These are phyloP conservation scores for Phytopythium oedochilum DNA, from an alignment of 352 stramenopile species.

Conservation along the genomic window DNA sequence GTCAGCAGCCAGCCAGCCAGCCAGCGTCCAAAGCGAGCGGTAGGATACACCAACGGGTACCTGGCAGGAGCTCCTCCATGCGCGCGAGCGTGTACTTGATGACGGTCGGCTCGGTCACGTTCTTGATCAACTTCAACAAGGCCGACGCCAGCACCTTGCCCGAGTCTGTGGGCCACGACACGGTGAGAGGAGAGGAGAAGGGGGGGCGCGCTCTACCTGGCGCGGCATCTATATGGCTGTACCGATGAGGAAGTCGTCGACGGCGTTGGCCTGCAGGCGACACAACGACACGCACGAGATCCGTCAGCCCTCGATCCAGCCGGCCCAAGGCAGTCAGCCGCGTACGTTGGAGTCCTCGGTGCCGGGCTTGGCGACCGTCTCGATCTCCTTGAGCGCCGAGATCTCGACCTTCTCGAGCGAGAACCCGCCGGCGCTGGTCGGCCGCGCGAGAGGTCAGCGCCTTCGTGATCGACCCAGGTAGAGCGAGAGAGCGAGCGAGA, in stretches of 20 bases:
- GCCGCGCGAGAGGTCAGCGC: background rate
- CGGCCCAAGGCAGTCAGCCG: background rate
- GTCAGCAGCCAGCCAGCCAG: background rate
- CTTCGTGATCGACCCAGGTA: background rate
- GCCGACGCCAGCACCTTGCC: slow-evolving; percentile 51
- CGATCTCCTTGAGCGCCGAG: slow-evolving; percentile 76
- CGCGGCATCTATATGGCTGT: background rate
- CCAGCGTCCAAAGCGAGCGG: too few species aligned
- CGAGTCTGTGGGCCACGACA: slow-evolving; percentile 31
- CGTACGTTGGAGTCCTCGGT: slow-evolving; percentile 54
- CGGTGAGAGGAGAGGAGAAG: background rate
- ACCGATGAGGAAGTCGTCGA: slow-evolving; percentile 73
- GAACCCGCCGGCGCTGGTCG: slow-evolving; percentile 56
- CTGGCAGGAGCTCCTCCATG: slow-evolving; percentile 83
- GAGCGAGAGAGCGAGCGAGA: background rate
- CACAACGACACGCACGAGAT: too few species aligned
- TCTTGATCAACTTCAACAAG: slow-evolving; percentile 84
- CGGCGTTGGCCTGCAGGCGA: slow-evolving; percentile 39
- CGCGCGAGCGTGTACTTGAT: slow-evolving; percentile 84
- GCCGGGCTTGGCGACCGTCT: slow-evolving; percentile 67
- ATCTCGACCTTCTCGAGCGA: slow-evolving; percentile 86
- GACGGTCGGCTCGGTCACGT: slow-evolving; percentile 84
- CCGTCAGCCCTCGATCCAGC: slow-evolving; percentile 9
- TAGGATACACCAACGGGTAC: too few species aligned
- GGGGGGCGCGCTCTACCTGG: too few species aligned